Evolutionary conservation across 2,329 filamentous ascomycete genomes (phyloP).

Genomic region (Aspergillus ochraceus): DNA sequence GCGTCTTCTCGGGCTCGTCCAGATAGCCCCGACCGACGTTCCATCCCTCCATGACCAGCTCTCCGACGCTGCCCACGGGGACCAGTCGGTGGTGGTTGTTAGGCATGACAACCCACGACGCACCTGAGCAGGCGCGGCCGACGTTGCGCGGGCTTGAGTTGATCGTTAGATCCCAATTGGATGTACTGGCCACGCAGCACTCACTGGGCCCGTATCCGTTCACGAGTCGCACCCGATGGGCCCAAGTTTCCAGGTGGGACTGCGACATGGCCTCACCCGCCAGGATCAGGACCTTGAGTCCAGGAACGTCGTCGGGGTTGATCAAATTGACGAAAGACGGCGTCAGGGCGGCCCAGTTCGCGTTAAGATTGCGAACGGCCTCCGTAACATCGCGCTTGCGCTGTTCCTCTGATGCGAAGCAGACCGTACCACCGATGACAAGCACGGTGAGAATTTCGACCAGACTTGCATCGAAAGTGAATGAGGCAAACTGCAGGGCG

Average conservation of each 20-base stretch:
- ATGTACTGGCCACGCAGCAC: conserved; percentile 9
- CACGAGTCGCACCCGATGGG: conserved; percentile 5
- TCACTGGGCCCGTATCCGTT: conserved; percentile 38
- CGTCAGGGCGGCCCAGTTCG: conserved; percentile 8
- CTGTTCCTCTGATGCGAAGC: conserved; percentile 49
- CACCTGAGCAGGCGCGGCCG: conserved; percentile 12
- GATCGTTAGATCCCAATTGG: neutral
- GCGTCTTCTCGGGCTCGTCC: conserved; percentile 7
- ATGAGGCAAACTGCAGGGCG: conserved; percentile 34
- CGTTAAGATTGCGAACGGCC: conserved; percentile 32
- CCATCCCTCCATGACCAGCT: conserved; percentile 30
- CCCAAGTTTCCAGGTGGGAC: conserved; percentile 12
- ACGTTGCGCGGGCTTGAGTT: conserved; percentile 9
- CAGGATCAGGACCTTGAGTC: conserved; percentile 5
- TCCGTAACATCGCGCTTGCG: conserved; percentile 46
- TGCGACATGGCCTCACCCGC: conserved; percentile 13
- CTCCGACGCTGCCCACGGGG: conserved; percentile 16
- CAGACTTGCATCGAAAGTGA: conserved; percentile 39
- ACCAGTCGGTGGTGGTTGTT: conserved; percentile 22
- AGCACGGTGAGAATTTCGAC: conserved; percentile 21
- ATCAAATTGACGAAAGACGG: conserved; percentile 8
- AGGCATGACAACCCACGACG: conserved; percentile 29
- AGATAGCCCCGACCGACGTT: conserved; percentile 9
- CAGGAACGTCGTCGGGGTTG: conserved; percentile 4
- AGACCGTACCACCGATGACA: conserved; percentile 27